A percentile compares a stretch with the other conserved stretches of the same genome.
Evolutionary conservation across 2,329 filamentous ascomycete species (phyloP).

Genomic region (Fusarium sp.): DNA sequence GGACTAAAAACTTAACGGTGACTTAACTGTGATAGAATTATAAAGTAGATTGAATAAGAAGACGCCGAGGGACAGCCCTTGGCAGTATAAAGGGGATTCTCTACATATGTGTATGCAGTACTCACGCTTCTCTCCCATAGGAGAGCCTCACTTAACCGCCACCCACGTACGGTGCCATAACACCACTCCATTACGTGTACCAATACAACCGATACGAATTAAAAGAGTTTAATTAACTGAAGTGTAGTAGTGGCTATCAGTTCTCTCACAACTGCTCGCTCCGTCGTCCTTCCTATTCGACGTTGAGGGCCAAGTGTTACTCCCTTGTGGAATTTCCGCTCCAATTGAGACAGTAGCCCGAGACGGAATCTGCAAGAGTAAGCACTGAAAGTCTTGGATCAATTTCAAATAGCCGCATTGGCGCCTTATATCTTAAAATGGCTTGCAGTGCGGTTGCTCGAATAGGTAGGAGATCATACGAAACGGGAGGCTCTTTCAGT

Average conservation of each 20-base stretch:
- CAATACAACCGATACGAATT: background rate
- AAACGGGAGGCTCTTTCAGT: background rate
- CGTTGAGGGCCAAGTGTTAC: background rate
- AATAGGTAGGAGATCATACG: background rate
- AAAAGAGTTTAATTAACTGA: background rate
- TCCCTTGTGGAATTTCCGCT: background rate
- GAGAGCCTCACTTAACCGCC: background rate
- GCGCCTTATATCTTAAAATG: background rate
- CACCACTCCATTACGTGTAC: background rate
- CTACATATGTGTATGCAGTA: background rate
- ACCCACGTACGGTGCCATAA: background rate
- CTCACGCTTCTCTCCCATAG: background rate
- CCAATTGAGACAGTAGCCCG: background rate
- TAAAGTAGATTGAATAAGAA: background rate
- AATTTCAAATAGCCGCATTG: background rate
- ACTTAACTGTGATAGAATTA: background rate
- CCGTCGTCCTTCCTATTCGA: background rate
- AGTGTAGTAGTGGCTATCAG: background rate
- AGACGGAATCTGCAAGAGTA: background rate
- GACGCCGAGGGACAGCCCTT: background rate
- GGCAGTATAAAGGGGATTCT: background rate
- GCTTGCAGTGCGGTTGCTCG: background rate
- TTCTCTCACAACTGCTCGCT: background rate
- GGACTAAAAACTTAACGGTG: background rate
- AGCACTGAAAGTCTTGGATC: conserved; percentile 1